Conservation (phyloP, 179 eudicot species). For the Drosera spatulata region DNA sequence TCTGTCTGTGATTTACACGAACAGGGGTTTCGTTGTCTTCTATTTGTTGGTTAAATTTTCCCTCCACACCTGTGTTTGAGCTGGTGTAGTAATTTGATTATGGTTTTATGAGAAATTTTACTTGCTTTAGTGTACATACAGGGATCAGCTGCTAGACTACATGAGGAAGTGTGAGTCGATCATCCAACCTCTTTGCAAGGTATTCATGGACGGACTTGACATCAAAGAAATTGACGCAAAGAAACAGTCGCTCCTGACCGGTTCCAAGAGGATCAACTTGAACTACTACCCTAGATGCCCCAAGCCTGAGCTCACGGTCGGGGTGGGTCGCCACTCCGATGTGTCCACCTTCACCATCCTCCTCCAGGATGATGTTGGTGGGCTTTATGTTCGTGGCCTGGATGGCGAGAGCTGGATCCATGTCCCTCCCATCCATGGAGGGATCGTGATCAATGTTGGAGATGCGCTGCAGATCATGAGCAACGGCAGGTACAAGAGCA, state of each 20-base stretch:
- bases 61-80: not conserved
- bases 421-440: conserved; percentile 30
- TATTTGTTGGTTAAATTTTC: no score
- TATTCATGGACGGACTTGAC: conserved; percentile 22
- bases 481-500: conserved; percentile 40
- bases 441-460: conserved; percentile 35
- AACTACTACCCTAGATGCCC: conserved; percentile 40
- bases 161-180: conserved; percentile 21
- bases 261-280: conserved; percentile 27
- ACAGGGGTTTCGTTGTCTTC: no score
- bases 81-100: not conserved
- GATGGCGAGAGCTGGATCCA: conserved; percentile 32
- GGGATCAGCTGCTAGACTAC: conserved; percentile 32
- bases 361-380: conserved; percentile 39
- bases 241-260: conserved; percentile 24
- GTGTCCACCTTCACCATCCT: conserved; percentile 42
- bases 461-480: conserved; percentile 45
- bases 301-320: conserved; percentile 35
- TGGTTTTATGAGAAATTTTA: not conserved
- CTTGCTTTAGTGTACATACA: not conserved
- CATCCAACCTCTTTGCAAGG: conserved; percentile 15
- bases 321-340: conserved; percentile 45
- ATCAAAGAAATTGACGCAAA: conserved; percentile 14
- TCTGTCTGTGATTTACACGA: no score
- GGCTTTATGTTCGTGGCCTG: conserved; percentile 34